Percentiles rank a stretch among this genome's conserved stretches.
Conservation (phyloP, 768 basidiomycete species). For the Phaffia tasmanica region DNA sequence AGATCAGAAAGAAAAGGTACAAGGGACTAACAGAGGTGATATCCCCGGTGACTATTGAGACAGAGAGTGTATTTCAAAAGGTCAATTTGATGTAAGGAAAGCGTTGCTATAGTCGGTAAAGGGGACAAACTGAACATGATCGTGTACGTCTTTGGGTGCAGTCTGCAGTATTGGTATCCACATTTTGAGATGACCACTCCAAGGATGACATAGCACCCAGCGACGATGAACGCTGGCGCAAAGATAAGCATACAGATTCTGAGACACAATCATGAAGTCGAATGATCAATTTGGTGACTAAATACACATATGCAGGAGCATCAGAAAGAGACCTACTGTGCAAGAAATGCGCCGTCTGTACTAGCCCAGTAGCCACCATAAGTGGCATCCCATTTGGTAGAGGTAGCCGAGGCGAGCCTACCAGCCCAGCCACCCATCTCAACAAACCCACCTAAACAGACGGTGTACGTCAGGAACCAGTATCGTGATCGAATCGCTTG, state of each 20-base stretch:
- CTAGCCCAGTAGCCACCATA: slow-evolving; percentile 5
- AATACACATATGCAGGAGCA: background rate
- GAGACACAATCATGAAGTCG: background rate
- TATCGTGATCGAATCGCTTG: slow-evolving; percentile 7
- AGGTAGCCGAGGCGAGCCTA: background rate
- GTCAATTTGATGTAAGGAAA: no score
- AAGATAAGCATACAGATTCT: slow-evolving; percentile 12
- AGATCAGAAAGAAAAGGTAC: no score
- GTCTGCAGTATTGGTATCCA: no score
- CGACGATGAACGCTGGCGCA: slow-evolving; percentile 3
- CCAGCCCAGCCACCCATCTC: slow-evolving; percentile 11
- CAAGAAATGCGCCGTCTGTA: slow-evolving; percentile 4
- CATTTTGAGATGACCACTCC: no score
- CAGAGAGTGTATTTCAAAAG: no score
- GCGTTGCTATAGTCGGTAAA: no score
- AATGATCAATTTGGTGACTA: no score
- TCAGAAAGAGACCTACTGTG: background rate
- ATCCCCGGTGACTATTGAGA: no score
- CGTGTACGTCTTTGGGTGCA: no score
- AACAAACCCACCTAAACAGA: background rate
- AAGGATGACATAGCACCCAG: background rate
- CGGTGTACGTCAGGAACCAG: slow-evolving; percentile 19
- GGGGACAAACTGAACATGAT: no score
- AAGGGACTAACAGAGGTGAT: no score
- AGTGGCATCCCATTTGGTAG: background rate